These are phyloP conservation scores for Canavalia ensiformis DNA, from an alignment of 306 rosid species.

Conservation along the genomic window DNA sequence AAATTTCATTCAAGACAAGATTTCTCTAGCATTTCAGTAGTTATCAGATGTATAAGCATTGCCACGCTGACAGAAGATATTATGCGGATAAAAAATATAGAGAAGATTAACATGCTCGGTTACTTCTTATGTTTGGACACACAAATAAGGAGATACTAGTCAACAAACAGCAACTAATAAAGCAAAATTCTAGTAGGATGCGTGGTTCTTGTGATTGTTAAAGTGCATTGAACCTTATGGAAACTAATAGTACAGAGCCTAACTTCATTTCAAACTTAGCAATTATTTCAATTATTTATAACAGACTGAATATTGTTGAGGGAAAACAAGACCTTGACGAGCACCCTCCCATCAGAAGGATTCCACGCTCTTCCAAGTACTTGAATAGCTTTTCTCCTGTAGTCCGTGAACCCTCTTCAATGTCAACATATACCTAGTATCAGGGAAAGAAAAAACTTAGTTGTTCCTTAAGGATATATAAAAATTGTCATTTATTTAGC, in stretches of 20 bases:
- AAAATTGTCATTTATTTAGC: not conserved
- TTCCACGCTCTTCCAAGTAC: conserved; percentile 68
- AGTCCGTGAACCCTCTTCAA: conserved; percentile 62
- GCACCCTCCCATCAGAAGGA: conserved; percentile 62
- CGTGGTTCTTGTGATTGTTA: not conserved
- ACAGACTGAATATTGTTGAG: conserved; percentile 38
- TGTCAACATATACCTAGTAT: conserved; percentile 66
- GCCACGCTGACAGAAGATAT: not conserved
- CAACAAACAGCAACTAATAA: not conserved
- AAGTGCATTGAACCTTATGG: conserved; percentile 11
- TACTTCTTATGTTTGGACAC: conserved; percentile 19
- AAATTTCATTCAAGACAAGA: conserved; percentile 6
- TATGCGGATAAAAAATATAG: conserved; percentile 18
- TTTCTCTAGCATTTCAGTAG: not conserved
- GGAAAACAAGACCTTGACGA: conserved; percentile 67
- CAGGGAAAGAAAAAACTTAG: conserved; percentile 9
- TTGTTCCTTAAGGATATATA: conserved; percentile 7
- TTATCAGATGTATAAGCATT: not conserved
- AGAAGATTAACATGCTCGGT: conserved; percentile 14
- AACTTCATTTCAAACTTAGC: conserved; percentile 13
- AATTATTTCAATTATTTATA: conserved; percentile 27
- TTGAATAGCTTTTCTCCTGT: conserved; percentile 64
- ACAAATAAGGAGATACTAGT: conserved; percentile 1
- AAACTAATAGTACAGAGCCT: not conserved
- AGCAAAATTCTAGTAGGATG: conserved; percentile 1